Percentiles rank a stretch among this genome's conserved stretches.
Evolutionary conservation across 805 yeast genomes (phyloP).

Genomic region (Saturnispora zaruensis): DNA sequence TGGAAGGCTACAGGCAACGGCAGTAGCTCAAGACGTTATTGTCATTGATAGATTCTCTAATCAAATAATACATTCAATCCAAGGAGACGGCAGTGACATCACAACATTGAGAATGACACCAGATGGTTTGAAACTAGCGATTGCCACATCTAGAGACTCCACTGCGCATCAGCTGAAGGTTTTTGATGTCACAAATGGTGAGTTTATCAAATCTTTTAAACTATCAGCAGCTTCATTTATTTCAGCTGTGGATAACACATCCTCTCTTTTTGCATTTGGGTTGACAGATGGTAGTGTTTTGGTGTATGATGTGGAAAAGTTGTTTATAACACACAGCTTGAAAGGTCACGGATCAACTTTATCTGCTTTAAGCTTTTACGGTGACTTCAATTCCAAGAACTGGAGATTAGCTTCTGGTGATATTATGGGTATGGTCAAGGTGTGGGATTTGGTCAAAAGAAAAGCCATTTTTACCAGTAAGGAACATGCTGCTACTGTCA

Average conservation of each 20-base stretch:
- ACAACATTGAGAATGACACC: constrained; percentile 73
- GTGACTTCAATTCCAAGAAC: constrained; percentile 53
- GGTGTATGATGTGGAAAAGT: constrained; percentile 88
- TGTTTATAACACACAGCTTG: constrained; percentile 78
- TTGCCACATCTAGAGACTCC: constrained; percentile 48
- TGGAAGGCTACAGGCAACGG: constrained; percentile 64
- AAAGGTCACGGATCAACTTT: constrained; percentile 91
- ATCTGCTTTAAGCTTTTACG: constrained; percentile 65
- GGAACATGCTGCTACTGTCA: constrained; percentile 78
- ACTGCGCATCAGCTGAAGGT: constrained; percentile 67
- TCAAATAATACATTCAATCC: constrained; percentile 48
- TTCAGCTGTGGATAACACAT: constrained; percentile 66
- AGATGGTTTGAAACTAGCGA: constrained; percentile 60
- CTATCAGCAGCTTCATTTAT: constrained; percentile 77
- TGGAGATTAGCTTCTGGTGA: constrained; percentile 79
- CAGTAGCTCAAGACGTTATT: constrained; percentile 68
- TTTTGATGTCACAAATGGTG: constrained; percentile 37
- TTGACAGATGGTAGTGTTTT: constrained; percentile 89
- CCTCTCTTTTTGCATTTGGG: constrained; percentile 85
- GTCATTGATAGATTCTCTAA: constrained; percentile 58
- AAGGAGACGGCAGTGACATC: constrained; percentile 78
- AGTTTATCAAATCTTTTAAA: constrained; percentile 44
- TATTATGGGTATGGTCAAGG: constrained; percentile 45
- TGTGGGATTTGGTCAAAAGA: constrained; percentile 66
- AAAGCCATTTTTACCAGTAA: constrained; percentile 51